These are phyloP conservation scores for Leptomonas pyrrhocoris DNA, from an alignment of 208 protist species.

Conservation along the genomic window DNA sequence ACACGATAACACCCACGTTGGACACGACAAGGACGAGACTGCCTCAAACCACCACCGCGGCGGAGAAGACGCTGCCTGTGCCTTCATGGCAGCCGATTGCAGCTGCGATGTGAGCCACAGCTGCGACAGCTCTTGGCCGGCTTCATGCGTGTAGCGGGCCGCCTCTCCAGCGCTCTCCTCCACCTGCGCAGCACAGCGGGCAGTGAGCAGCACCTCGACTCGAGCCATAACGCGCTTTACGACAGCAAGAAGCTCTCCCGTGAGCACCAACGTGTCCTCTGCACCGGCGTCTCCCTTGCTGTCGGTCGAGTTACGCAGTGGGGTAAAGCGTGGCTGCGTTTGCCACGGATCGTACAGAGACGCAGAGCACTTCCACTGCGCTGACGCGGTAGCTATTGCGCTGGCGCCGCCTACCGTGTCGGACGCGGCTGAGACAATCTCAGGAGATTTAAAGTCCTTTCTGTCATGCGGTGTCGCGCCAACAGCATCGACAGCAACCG, in stretches of 20 bases:
- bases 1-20: slow-evolving; percentile 1
- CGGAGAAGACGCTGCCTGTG: not conserved
- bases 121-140: not conserved
- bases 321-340: slow-evolving; percentile 7
- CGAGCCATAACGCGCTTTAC: not conserved
- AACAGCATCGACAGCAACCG: not conserved
- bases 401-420: too few relatives aligned
- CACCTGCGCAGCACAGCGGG: slow-evolving; percentile 3
- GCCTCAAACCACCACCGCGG: not conserved
- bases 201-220: slow-evolving; percentile 9
- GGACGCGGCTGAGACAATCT: too few relatives aligned
- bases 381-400: not conserved
- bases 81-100: not conserved
- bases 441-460: too few relatives aligned
- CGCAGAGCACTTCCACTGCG: slow-evolving; percentile 19
- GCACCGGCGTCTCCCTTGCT: not conserved
- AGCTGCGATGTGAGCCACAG: slow-evolving; percentile 4
- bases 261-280: not conserved
- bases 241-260: slow-evolving; percentile 13
- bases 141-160: not conserved
- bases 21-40: not conserved
- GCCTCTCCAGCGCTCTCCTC: slow-evolving; percentile 1
- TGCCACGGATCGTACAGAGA: slow-evolving; percentile 28
- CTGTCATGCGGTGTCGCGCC: too few relatives aligned
- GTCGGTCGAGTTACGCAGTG: not conserved